These are phyloP conservation scores for Pseudocohnilembus persalinus DNA, from an alignment of 169 alveolate genomes.

Conservation along the genomic window DNA sequence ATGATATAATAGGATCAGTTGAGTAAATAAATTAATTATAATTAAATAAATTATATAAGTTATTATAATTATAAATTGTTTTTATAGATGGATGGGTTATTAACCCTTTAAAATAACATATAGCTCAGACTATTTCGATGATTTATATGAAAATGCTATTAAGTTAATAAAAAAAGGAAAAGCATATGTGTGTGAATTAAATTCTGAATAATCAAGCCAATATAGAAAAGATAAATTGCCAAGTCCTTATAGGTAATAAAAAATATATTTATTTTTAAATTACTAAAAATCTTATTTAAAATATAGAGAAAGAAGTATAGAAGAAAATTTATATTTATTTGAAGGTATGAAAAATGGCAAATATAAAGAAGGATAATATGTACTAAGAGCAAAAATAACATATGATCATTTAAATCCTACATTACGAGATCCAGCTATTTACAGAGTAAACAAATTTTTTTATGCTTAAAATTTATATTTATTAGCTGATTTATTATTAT, in stretches of 20 bases:
- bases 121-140: constrained; percentile 98
- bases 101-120: constrained; percentile 93
- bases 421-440: constrained; percentile 98
- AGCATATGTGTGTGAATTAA: constrained; percentile 97
- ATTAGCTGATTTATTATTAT: too few species aligned
- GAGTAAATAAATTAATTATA: not conserved
- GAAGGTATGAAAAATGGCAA: constrained; percentile 95
- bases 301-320: constrained; percentile 93
- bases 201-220: constrained; percentile 92
- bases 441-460: constrained; percentile 67
- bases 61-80: constrained; percentile 34
- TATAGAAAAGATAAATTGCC: constrained; percentile 87
- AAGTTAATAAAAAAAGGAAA: constrained; percentile 93
- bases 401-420: constrained; percentile 97
- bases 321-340: constrained; percentile 95
- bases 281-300: constrained; percentile 54
- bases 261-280: too few species aligned
- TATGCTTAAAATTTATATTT: too few species aligned
- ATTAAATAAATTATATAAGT: too few species aligned
- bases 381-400: constrained; percentile 97
- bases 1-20: constrained; percentile 67
- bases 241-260: constrained; percentile 75
- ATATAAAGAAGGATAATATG: constrained; percentile 94
- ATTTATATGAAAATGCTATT: constrained; percentile 95
- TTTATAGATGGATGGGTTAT: constrained; percentile 94